Conservation (phyloP, 106 monocot species). For the Dioscorea alata region DNA sequence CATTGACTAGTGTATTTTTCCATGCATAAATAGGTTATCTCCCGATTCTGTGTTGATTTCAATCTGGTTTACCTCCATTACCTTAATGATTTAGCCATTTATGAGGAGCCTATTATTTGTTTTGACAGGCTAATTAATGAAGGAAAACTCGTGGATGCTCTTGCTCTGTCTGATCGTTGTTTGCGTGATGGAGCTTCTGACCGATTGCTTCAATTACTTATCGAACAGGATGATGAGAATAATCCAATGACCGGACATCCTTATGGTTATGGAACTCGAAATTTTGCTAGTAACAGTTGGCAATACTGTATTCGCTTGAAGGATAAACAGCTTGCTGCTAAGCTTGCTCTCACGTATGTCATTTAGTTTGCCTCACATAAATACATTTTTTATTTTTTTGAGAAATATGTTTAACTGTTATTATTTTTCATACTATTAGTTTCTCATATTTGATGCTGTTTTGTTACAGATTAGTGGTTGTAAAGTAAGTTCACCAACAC, state of each 20-base stretch:
- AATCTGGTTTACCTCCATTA: no score
- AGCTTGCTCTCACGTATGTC: constrained; percentile 85
- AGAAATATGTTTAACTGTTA: no score
- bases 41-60: no score
- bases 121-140: constrained; percentile 72
- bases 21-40: no score
- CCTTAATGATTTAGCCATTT: no score
- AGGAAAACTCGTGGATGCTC: constrained; percentile 91
- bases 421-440: no score
- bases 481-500: no score
- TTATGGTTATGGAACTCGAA: constrained; percentile 32
- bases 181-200: constrained; percentile 88
- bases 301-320: constrained; percentile 85
- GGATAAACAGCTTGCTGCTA: constrained; percentile 83
- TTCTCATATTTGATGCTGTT: no score
- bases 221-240: constrained; percentile 62
- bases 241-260: constrained; percentile 15
- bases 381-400: no score
- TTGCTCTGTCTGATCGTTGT: constrained; percentile 91
- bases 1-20: no score
- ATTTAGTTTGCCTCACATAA: no score
- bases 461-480: no score
- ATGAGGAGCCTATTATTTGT: not conserved
- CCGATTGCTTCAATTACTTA: constrained; percentile 71
- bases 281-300: constrained; percentile 55